A percentile compares a stretch with the other conserved stretches of the same genome.
Evolutionary conservation across 1,284 basidiomycete species (phyloP).

Genomic region (Cryptococcus sp.): DNA sequence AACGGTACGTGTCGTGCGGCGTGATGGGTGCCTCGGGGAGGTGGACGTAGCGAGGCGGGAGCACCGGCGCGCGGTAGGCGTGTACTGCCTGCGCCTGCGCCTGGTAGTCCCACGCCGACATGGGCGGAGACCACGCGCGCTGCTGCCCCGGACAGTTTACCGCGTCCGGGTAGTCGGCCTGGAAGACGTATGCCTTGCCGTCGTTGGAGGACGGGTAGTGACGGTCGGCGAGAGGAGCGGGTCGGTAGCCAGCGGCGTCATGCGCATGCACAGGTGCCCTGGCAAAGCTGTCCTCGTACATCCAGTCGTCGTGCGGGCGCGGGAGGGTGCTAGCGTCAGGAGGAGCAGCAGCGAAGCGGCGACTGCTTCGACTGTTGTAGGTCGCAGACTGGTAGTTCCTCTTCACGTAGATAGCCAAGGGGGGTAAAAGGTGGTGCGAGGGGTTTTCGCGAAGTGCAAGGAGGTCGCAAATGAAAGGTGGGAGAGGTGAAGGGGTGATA

Average conservation of each 20-base stretch:
- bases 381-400: not conserved
- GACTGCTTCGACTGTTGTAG: constrained; percentile 11
- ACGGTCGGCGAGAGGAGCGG: not conserved
- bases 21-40: constrained; percentile 16
- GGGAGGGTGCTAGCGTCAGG: constrained; percentile 13
- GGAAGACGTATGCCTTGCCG: constrained; percentile 1
- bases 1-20: constrained; percentile 23
- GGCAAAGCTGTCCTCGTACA: constrained; percentile 3
- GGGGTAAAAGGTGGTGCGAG: not conserved
- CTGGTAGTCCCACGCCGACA: constrained; percentile 1
- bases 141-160: constrained; percentile 1
- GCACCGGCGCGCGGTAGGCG: constrained; percentile 15
- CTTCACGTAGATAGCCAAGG: not conserved
- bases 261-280: not conserved
- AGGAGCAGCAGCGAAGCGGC: constrained; percentile 9
- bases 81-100: not conserved
- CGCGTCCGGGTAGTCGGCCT: constrained; percentile 5
- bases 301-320: constrained; percentile 12
- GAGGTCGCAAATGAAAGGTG: constrained; percentile 15
- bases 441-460: not conserved
- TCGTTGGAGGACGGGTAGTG: not conserved
- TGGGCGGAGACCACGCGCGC: constrained; percentile 13
- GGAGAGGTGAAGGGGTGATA: constrained; percentile 3
- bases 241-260: not conserved
- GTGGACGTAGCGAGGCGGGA: constrained; percentile 11